phyloP scores from a whole-genome alignment of 2,329 filamentous ascomycete genomes.

The Fusarium sp. region DNA sequence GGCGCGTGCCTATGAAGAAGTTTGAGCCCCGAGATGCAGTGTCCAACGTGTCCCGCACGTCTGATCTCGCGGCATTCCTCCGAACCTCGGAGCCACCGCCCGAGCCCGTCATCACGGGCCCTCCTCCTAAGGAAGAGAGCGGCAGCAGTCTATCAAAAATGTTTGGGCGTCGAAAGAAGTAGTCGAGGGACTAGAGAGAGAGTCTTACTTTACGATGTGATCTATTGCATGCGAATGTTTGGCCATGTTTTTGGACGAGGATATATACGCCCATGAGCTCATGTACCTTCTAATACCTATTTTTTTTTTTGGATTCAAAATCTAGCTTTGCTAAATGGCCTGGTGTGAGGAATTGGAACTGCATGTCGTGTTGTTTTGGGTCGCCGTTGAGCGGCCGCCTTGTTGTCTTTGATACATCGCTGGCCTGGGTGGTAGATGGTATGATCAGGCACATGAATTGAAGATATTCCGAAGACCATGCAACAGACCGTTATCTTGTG shows the following conservation, averaged over 20 bases:
- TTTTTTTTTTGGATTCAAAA: slow-evolving; percentile 35
- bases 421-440: slow-evolving; percentile 16
- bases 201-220: slow-evolving; percentile 26
- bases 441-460: background rate
- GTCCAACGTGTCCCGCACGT: slow-evolving; percentile 66
- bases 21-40: slow-evolving; percentile 69
- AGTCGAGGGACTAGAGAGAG: slow-evolving; percentile 46
- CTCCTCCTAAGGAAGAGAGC: slow-evolving; percentile 52
- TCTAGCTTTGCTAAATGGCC: background rate
- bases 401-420: slow-evolving; percentile 30
- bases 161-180: slow-evolving; percentile 65
- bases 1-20: slow-evolving; percentile 66
- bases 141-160: slow-evolving; percentile 59
- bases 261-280: slow-evolving; percentile 43
- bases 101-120: slow-evolving; percentile 44
- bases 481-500: background rate
- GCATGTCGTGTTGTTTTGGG: background rate
- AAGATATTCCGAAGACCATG: background rate
- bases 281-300: slow-evolving; percentile 45
- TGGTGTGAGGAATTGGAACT: slow-evolving; percentile 10
- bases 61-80: slow-evolving; percentile 80
- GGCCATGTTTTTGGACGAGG: slow-evolving; percentile 29
- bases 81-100: slow-evolving; percentile 75
- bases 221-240: slow-evolving; percentile 24
- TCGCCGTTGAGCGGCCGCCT: slow-evolving; percentile 9